Evolutionary conservation across 2,329 filamentous ascomycete genomes (phyloP).

Genomic region (Gremmenia infestans): DNA sequence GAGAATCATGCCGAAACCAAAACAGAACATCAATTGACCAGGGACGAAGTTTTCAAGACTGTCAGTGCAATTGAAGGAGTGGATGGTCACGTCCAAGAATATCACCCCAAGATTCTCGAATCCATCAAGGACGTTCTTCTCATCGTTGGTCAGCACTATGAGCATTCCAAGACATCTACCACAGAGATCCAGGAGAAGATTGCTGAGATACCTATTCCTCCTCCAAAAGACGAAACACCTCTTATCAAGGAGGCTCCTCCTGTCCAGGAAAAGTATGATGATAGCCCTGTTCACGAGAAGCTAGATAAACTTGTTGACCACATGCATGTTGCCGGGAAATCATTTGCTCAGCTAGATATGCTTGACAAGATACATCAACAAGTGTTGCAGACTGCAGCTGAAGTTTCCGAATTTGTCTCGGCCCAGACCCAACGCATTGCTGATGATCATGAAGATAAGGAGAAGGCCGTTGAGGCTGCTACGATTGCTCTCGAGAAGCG

Average conservation of each 20-base stretch:
- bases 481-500: slow-evolving; percentile 75
- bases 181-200: slow-evolving; percentile 53
- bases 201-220: slow-evolving; percentile 44
- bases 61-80: slow-evolving; percentile 68
- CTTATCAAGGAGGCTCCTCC: slow-evolving; percentile 49
- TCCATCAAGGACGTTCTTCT: slow-evolving; percentile 80
- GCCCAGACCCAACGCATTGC: slow-evolving; percentile 69
- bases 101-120: slow-evolving; percentile 83
- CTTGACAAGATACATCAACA: slow-evolving; percentile 87
- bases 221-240: slow-evolving; percentile 45
- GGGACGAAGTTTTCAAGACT: slow-evolving; percentile 73
- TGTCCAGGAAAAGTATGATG: slow-evolving; percentile 55
- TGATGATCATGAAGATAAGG: slow-evolving; percentile 73
- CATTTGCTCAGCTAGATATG: slow-evolving; percentile 70
- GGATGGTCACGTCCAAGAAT: slow-evolving; percentile 73
- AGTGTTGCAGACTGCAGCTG: slow-evolving; percentile 76
- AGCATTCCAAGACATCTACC: slow-evolving; percentile 70
- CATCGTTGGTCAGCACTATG: slow-evolving; percentile 80
- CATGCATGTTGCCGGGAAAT: slow-evolving; percentile 60
- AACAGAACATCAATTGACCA: slow-evolving; percentile 75
- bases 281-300: slow-evolving; percentile 54
- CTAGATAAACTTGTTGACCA: slow-evolving; percentile 55
- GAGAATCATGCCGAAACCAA: slow-evolving; percentile 70
- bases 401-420: slow-evolving; percentile 77
- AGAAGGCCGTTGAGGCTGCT: slow-evolving; percentile 75